phyloP scores from a whole-genome alignment of 768 basidiomycete genomes.

The Boletus sp. region DNA sequence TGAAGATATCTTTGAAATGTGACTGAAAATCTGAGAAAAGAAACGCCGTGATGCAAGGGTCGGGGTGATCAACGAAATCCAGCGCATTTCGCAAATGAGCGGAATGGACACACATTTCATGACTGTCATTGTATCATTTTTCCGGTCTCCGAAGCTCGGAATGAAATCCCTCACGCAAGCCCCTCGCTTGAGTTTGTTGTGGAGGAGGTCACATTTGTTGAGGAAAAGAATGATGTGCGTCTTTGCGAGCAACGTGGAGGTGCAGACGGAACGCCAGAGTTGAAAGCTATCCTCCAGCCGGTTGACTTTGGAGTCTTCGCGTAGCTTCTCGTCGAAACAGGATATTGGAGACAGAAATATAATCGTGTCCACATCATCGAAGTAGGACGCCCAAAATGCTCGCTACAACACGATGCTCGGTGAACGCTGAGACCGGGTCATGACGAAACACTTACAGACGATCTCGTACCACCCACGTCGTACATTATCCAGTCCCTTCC shows the following conservation, averaged over 20 bases:
- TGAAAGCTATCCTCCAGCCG: conserved; percentile 74
- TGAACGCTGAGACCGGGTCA: neutral
- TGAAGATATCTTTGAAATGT: conserved; percentile 74
- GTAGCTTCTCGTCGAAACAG: conserved; percentile 76
- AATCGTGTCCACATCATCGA: conserved; percentile 79
- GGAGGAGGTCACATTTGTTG: conserved; percentile 71
- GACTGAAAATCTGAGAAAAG: conserved; percentile 62
- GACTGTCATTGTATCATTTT: conserved; percentile 66
- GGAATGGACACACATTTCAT: conserved; percentile 55
- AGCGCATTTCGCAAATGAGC: neutral
- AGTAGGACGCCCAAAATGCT: conserved; percentile 75
- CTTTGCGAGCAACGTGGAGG: conserved; percentile 58
- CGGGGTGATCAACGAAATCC: conserved; percentile 14
- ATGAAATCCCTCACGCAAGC: conserved; percentile 64
- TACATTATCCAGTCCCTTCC: conserved; percentile 78
- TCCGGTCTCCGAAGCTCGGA: conserved; percentile 68
- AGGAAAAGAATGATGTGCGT: conserved; percentile 55
- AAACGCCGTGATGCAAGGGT: neutral
- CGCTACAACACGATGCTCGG: conserved; percentile 41
- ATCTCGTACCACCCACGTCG: conserved; percentile 76
- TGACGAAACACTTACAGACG: conserved; percentile 42
- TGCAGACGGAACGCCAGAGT: conserved; percentile 73
- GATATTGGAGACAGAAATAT: conserved; percentile 76
- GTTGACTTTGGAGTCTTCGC: conserved; percentile 67
- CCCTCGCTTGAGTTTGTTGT: conserved; percentile 68